Evolutionary conservation across 2,329 filamentous ascomycete species (phyloP).

Genomic region (Pseudogymnoascus verrucosus): DNA sequence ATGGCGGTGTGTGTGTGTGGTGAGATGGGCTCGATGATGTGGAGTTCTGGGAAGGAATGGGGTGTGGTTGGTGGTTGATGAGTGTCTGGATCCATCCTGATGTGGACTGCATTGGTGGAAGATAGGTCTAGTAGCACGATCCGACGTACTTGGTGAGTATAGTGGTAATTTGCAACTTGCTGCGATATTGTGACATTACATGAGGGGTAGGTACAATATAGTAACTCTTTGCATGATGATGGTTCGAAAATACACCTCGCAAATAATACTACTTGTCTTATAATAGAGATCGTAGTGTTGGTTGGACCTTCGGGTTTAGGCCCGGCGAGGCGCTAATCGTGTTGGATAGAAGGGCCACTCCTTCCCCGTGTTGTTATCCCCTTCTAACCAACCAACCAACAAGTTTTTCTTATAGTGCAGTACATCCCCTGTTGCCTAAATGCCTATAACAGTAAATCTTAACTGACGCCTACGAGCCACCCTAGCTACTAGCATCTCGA

Average conservation of each 20-base stretch:
- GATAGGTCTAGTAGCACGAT: neutral
- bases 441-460: neutral
- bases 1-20: slow-evolving; percentile 31
- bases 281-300: too few species aligned
- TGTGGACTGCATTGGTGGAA: neutral
- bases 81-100: neutral
- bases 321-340: too few species aligned
- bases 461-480: neutral
- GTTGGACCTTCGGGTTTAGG: too few species aligned
- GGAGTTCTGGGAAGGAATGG: slow-evolving; percentile 7
- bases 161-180: neutral
- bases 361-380: neutral
- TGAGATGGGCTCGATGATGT: slow-evolving; percentile 18
- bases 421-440: neutral
- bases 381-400: neutral
- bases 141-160: neutral
- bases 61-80: neutral
- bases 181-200: neutral
- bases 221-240: too few species aligned
- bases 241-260: too few species aligned
- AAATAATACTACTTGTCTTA: too few species aligned
- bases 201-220: neutral
- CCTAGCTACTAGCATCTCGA: neutral
- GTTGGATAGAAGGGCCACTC: neutral
- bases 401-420: neutral